These are phyloP conservation scores for Piper longum DNA, from an alignment of 164 flowering plant genomes.

Conservation along the genomic window DNA sequence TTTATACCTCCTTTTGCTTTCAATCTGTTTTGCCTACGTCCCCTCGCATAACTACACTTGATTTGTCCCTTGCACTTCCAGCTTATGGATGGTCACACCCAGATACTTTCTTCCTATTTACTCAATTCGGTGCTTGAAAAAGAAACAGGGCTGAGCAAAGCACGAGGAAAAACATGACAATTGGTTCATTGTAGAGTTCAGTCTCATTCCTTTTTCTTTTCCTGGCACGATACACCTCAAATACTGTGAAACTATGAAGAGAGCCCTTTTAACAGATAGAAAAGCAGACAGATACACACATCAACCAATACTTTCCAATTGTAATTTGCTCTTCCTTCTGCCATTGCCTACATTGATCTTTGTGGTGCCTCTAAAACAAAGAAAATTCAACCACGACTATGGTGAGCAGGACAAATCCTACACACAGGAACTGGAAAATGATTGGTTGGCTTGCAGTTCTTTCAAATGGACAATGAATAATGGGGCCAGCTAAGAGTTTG, in stretches of 20 bases:
- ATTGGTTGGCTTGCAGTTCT: not conserved
- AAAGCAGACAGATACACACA: not conserved
- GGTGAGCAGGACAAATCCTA: not conserved
- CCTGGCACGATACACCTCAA: too few relatives aligned
- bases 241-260: not conserved
- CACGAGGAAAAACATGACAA: too few relatives aligned
- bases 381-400: not conserved
- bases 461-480: not conserved
- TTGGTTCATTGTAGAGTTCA: too few relatives aligned
- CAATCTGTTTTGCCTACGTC: too few relatives aligned
- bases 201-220: too few relatives aligned
- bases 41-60: too few relatives aligned
- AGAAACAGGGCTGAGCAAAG: too few relatives aligned
- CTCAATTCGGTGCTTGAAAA: too few relatives aligned
- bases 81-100: too few relatives aligned
- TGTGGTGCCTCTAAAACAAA: not conserved
- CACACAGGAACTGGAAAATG: not conserved
- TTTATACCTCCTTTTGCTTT: too few relatives aligned
- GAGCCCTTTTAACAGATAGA: not conserved
- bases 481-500: not conserved
- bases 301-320: not conserved
- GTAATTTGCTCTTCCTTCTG: not conserved
- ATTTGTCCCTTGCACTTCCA: too few relatives aligned
- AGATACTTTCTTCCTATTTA: too few relatives aligned
- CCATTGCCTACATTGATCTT: not conserved